Conservation (phyloP, 2,329 filamentous ascomycete genomes). For the Penicillium brasilianum region DNA sequence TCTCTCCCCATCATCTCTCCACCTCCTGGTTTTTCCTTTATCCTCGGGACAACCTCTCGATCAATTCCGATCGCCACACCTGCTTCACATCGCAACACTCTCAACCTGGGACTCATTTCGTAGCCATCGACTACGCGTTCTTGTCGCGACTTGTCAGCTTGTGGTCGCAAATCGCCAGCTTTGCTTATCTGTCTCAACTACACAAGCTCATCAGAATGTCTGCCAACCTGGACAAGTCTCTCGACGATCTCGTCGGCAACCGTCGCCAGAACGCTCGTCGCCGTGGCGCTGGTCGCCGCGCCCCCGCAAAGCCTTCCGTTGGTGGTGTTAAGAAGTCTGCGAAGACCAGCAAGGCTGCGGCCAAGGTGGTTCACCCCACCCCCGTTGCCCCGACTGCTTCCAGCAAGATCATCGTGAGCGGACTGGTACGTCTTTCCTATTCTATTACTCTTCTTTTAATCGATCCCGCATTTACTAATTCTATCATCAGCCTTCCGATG, state of each 20-base stretch:
- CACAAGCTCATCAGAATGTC: slow-evolving; percentile 66
- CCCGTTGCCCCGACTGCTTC: slow-evolving; percentile 66
- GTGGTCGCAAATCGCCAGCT: slow-evolving; percentile 24
- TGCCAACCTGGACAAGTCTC: slow-evolving; percentile 93
- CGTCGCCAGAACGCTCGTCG: slow-evolving; percentile 61
- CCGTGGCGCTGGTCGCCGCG: slow-evolving; percentile 54
- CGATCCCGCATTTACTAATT: slow-evolving; percentile 53
- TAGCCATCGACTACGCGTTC: slow-evolving; percentile 18
- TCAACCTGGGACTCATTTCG: slow-evolving; percentile 8
- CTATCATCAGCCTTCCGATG: slow-evolving; percentile 78
- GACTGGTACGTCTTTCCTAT: slow-evolving; percentile 73
- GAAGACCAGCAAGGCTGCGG: slow-evolving; percentile 51
- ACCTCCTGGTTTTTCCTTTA: slow-evolving; percentile 13
- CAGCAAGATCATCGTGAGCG: slow-evolving; percentile 98
- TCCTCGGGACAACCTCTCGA: slow-evolving; percentile 7
- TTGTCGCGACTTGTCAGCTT: slow-evolving; percentile 16
- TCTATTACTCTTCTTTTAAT: background rate
- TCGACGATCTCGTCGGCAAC: slow-evolving; percentile 94
- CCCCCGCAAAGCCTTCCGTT: slow-evolving; percentile 63
- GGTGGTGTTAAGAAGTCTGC: slow-evolving; percentile 85
- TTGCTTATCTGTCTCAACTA: slow-evolving; percentile 16
- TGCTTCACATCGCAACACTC: slow-evolving; percentile 24
- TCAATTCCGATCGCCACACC: slow-evolving; percentile 2
- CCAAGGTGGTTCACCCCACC: slow-evolving; percentile 66
- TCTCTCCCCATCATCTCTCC: slow-evolving; percentile 15